Evolutionary conservation across 2,329 filamentous ascomycete species (phyloP).

Genomic region (Fusarium pininemorale): DNA sequence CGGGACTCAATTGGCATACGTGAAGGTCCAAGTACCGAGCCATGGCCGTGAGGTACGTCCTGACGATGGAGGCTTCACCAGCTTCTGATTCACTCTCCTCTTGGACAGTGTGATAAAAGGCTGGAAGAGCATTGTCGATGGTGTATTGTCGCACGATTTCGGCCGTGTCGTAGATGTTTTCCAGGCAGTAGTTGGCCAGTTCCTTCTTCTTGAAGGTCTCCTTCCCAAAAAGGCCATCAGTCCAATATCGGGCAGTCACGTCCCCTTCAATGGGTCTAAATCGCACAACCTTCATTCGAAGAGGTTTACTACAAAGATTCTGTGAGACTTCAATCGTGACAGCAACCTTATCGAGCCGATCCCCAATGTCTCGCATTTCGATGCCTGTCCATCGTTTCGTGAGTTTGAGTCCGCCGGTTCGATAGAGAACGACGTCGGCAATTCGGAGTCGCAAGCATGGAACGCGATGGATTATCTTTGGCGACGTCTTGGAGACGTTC

Average conservation of each 20-base stretch:
- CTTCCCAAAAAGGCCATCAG: conserved; percentile 40
- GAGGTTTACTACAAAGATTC: conserved; percentile 48
- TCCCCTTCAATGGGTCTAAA: conserved; percentile 53
- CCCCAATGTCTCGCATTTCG: conserved; percentile 52
- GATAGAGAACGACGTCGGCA: conserved; percentile 52
- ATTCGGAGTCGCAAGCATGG: conserved; percentile 57
- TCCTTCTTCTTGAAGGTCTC: conserved; percentile 42
- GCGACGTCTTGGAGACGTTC: conserved; percentile 50
- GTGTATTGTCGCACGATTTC: conserved; percentile 51
- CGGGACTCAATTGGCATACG: conserved; percentile 20
- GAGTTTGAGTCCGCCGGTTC: conserved; percentile 54
- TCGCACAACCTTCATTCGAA: conserved; percentile 52
- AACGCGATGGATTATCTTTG: conserved; percentile 58
- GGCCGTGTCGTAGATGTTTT: conserved; percentile 48
- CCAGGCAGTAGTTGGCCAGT: conserved; percentile 53
- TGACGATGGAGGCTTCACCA: conserved; percentile 24
- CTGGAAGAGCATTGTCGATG: conserved; percentile 37
- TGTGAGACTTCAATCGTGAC: conserved; percentile 52
- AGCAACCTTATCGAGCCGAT: conserved; percentile 43
- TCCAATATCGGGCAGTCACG: conserved; percentile 51
- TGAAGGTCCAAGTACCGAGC: conserved; percentile 33
- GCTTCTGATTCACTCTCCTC: conserved; percentile 3
- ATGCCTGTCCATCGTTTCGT: conserved; percentile 55
- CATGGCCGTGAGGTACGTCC: conserved; percentile 36
- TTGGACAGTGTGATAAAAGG: conserved; percentile 39